Conservation (phyloP, 1,284 basidiomycete species). For the Fereydounia khargensis region DNA sequence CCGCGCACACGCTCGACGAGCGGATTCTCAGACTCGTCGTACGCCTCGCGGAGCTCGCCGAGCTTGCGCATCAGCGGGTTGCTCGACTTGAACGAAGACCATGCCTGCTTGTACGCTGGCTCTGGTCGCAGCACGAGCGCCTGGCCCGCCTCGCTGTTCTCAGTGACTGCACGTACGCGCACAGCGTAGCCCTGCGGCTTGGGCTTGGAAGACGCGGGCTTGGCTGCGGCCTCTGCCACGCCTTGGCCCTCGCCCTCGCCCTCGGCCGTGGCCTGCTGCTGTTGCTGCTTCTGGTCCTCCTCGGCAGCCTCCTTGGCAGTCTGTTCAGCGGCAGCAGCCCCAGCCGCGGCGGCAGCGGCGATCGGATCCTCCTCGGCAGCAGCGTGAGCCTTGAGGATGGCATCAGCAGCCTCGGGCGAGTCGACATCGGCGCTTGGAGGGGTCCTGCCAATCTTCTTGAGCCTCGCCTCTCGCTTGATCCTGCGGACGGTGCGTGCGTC, state of each 20-base stretch:
- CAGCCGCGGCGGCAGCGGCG: slow-evolving; percentile 1
- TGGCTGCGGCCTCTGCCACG: not conserved
- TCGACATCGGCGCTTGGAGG: slow-evolving; percentile 50
- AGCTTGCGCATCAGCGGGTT: slow-evolving; percentile 44
- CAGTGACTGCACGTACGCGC: slow-evolving; percentile 15
- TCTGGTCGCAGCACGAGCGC: slow-evolving; percentile 48
- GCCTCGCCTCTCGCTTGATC: slow-evolving; percentile 45
- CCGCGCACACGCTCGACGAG: slow-evolving; percentile 76
- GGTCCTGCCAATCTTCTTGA: slow-evolving; percentile 50
- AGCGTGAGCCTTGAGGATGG: slow-evolving; percentile 36
- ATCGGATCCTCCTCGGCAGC: slow-evolving; percentile 10
- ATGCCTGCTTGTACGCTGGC: slow-evolving; percentile 41
- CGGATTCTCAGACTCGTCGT: slow-evolving; percentile 91
- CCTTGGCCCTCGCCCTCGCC: not conserved
- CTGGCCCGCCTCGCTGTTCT: slow-evolving; percentile 36
- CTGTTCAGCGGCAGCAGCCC: slow-evolving; percentile 3
- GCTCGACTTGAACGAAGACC: slow-evolving; percentile 40
- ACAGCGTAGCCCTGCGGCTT: slow-evolving; percentile 46
- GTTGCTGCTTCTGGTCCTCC: not conserved
- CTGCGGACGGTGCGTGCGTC: slow-evolving; percentile 66
- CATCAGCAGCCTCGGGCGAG: slow-evolving; percentile 28
- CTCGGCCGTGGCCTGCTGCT: not conserved
- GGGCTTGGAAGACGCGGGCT: slow-evolving; percentile 2
- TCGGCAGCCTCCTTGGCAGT: not conserved
- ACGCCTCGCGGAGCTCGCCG: slow-evolving; percentile 58